Evolutionary conservation across 176 grass and related monocot species (phyloP), one percentile per base, ranked within the genome.

Genomic region (Musa beccarii): DNA sequence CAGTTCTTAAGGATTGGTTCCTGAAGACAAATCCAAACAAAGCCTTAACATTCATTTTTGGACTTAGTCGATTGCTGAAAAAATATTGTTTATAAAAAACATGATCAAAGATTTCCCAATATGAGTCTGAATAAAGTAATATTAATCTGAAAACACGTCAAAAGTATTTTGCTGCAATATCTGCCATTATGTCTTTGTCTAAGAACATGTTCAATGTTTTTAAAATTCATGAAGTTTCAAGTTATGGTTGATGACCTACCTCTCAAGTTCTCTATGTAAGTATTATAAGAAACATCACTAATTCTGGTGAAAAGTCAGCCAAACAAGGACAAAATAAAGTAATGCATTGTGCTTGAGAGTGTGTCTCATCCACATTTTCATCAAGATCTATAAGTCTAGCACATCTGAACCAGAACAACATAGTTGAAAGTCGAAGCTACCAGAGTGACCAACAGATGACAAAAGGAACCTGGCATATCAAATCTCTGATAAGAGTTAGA

Each of bases 401-500:
- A 56, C 24, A 74, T 17, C 6, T 26, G 52, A 55, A 74, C 13
- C 6, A 74, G 43, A n/a, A 12, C 43, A 79, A 51, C 0, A n/a
- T 11, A 65, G 51, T 26, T 20, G 49, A 67, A 54, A 77, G 51
- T 26, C 15, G 49, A 67, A 49, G 65, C 50, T 63, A 71, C 51
- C 1, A 49, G 28, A 56, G 50, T 29, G 10, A 34, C 9, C 15
- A 15, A 16, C 22, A 17, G 72, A 16, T 54, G 21, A 17, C 9
- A 28, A 51, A 65, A 65, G 11, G 25, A 63, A 89, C 90, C 90
- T 89, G 86, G 59, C 86, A 92, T 71, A 92, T 92, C 57, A 92
- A 67, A 71, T 92, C 90, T 54, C 90, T 82, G 10, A 83, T 55
- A 6, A 89, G 82, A 19, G 79, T 92, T 0, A 92, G 84, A 71